phyloP scores from a whole-genome alignment of 805 yeast genomes.

The Myxozyma melibiosi region DNA sequence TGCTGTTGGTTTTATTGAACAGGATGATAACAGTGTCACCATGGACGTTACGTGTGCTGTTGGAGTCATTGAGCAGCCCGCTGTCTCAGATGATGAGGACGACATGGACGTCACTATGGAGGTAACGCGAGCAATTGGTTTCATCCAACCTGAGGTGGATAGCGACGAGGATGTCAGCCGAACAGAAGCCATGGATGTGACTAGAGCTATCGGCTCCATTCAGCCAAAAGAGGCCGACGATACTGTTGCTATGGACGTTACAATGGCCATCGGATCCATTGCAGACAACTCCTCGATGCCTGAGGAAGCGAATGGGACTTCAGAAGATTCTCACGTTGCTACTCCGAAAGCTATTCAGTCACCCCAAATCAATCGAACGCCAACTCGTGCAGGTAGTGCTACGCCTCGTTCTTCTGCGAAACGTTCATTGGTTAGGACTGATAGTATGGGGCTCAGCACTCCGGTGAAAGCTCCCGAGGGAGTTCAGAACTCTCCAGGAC shows the following conservation, averaged over 20 bases:
- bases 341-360: no score
- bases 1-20: conserved; percentile 5
- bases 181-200: conserved; percentile 19
- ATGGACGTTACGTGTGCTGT: conserved; percentile 27
- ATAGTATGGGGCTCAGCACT: no score
- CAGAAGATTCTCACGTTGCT: no score
- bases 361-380: no score
- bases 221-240: conserved; percentile 2
- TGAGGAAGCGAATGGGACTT: neutral
- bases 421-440: no score
- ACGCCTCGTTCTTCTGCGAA: no score
- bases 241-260: conserved; percentile 28
- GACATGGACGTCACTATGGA: conserved; percentile 17
- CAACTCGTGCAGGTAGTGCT: neutral
- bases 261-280: conserved; percentile 21
- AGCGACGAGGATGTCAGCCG: neutral
- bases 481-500: conserved; percentile 10
- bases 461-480: neutral
- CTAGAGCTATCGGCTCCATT: conserved; percentile 17
- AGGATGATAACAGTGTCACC: conserved; percentile 5
- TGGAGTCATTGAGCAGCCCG: neutral
- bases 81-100: neutral
- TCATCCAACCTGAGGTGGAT: conserved; percentile 8
- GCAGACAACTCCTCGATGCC: neutral
- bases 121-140: conserved; percentile 25